Conservation (phyloP, 768 basidiomycete genomes). For the Lentinula guzmanii region DNA sequence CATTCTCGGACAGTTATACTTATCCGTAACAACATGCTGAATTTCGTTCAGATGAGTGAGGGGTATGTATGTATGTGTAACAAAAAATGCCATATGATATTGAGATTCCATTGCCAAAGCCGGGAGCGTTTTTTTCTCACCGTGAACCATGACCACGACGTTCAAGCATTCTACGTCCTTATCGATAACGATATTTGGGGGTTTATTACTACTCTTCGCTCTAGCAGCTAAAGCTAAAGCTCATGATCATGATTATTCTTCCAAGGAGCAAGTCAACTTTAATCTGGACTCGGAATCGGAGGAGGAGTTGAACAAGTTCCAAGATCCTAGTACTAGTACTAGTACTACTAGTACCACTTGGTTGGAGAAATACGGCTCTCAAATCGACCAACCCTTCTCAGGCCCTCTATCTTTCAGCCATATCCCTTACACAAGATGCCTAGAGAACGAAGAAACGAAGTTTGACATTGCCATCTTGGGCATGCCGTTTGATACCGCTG, state of each 20-base stretch:
- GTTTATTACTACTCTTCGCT: not conserved
- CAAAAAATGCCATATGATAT: too few relatives aligned
- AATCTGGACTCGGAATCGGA: too few relatives aligned
- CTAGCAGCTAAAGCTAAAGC: not conserved
- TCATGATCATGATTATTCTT: not conserved
- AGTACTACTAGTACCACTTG: constrained; percentile 30
- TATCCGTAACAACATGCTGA: too few relatives aligned
- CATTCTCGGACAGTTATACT: too few relatives aligned
- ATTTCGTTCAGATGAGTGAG: too few relatives aligned
- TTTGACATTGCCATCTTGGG: constrained; percentile 82
- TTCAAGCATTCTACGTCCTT: not conserved
- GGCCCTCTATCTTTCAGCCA: constrained; percentile 84
- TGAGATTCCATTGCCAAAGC: too few relatives aligned
- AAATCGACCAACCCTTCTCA: constrained; percentile 69
- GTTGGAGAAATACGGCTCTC: constrained; percentile 69
- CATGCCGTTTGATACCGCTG: constrained; percentile 72
- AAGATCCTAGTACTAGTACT: not conserved
- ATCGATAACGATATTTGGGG: not conserved
- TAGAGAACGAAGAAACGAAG: constrained; percentile 44
- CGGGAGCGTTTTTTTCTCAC: too few relatives aligned
- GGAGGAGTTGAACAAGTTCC: not conserved
- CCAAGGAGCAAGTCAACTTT: not conserved
- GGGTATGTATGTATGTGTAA: too few relatives aligned
- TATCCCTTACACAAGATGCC: constrained; percentile 65
- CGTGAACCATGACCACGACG: not conserved